A percentile compares a stretch with the other conserved stretches of the same genome.
Evolutionary conservation across 306 rosid genomes (phyloP).

Genomic region (Quercus robur): DNA sequence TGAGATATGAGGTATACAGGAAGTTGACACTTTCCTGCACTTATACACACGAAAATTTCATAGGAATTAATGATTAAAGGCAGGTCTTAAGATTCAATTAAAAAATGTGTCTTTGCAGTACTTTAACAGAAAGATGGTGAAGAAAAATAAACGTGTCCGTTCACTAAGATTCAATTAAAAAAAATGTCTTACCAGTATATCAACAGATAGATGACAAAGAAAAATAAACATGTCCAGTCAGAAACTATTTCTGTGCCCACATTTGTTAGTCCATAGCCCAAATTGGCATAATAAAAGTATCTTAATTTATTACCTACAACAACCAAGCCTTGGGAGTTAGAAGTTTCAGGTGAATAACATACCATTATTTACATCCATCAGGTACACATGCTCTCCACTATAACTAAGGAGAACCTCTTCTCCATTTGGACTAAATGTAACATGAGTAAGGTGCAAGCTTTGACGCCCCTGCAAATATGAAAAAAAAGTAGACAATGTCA

Average conservation of each 20-base stretch:
- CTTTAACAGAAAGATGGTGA: no score
- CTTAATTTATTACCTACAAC: no score
- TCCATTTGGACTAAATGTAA: slow-evolving; percentile 91
- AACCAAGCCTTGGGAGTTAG: slow-evolving; percentile 1
- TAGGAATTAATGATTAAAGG: not conserved
- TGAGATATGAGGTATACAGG: no score
- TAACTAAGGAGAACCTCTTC: slow-evolving; percentile 96
- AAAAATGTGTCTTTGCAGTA: not conserved
- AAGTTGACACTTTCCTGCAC: not conserved
- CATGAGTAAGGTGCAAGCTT: slow-evolving; percentile 88
- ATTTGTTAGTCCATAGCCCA: not conserved
- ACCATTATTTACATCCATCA: slow-evolving; percentile 88
- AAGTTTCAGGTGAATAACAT: slow-evolving; percentile 16
- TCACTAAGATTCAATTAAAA: no score
- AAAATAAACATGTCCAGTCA: not conserved
- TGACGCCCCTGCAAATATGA: slow-evolving; percentile 61
- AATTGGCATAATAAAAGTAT: no score
- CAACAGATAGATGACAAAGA: no score
- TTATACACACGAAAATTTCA: not conserved
- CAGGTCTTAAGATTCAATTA: not conserved
- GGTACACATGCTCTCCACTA: slow-evolving; percentile 94
- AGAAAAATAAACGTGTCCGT: not conserved
- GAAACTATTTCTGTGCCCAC: not conserved
- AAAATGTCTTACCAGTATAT: no score
- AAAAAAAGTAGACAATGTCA: not conserved